Evolutionary conservation across 2,329 filamentous ascomycete species (phyloP).

Genomic region (Aquanectria penicillioides): DNA sequence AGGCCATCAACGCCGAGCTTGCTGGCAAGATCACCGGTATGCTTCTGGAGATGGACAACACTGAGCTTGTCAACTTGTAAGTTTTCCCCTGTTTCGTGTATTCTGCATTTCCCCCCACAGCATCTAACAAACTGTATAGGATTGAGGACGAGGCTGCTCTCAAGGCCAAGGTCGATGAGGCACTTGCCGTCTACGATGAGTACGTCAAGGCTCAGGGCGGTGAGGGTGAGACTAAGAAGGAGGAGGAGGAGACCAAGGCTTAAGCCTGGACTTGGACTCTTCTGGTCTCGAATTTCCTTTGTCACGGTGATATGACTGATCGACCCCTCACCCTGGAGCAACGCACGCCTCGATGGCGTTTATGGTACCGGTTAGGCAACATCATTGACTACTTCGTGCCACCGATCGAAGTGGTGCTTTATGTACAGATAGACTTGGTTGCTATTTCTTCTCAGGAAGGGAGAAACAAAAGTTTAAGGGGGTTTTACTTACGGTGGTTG

Average conservation of each 20-base stretch:
- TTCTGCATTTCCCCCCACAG: conserved; percentile 27
- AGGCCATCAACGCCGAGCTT: conserved; percentile 91
- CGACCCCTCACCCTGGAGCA: conserved; percentile 38
- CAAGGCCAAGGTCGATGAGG: conserved; percentile 96
- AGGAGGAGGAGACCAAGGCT: conserved; percentile 57
- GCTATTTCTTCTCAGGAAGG: conserved; percentile 51
- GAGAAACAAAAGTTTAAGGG: conserved; percentile 49
- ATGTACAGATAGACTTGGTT: conserved; percentile 55
- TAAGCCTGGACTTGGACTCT: conserved; percentile 39
- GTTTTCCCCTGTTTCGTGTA: too few species aligned
- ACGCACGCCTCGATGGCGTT: conserved; percentile 36
- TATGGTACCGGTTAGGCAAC: conserved; percentile 40
- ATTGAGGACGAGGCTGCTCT: conserved; percentile 91
- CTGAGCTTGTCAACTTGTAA: conserved; percentile 94
- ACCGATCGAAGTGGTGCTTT: conserved; percentile 43
- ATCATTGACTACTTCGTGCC: conserved; percentile 43
- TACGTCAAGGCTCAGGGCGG: conserved; percentile 87
- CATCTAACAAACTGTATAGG: conserved; percentile 56
- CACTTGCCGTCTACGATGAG: conserved; percentile 96
- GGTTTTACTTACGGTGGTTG: conserved; percentile 42
- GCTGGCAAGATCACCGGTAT: conserved; percentile 99
- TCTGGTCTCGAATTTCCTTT: conserved; percentile 42
- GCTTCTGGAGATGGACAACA: conserved; percentile 99
- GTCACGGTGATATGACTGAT: conserved; percentile 43
- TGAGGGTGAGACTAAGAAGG: conserved; percentile 59